These are phyloP conservation scores for Ascocoryne sarcoides DNA, from an alignment of 2,329 filamentous ascomycete species.

Conservation along the genomic window DNA sequence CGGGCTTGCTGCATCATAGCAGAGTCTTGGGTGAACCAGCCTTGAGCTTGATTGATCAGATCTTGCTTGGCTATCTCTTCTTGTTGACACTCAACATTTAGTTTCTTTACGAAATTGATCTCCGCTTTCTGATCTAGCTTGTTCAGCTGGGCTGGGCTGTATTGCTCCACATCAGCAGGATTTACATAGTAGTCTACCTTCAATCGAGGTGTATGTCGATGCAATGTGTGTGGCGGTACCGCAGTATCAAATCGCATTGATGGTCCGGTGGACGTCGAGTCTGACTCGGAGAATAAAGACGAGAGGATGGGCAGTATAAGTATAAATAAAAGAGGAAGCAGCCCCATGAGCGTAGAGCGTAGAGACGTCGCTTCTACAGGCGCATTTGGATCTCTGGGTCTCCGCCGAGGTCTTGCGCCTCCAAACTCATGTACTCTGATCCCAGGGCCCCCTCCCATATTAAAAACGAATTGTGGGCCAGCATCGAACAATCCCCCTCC, in stretches of 20 bases:
- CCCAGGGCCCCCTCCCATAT: constrained; percentile 84
- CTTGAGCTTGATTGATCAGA: constrained; percentile 56
- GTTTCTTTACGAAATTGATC: constrained; percentile 55
- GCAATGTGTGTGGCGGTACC: constrained; percentile 61
- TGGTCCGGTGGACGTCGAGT: constrained; percentile 49
- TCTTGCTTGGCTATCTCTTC: constrained; percentile 52
- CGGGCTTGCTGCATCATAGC: constrained; percentile 43
- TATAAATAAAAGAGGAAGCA: constrained; percentile 82
- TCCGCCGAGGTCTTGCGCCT: constrained; percentile 63
- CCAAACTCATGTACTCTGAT: constrained; percentile 95
- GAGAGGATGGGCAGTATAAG: constrained; percentile 80
- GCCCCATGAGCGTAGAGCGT: constrained; percentile 51
- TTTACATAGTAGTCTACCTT: constrained; percentile 81
- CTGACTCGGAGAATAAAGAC: constrained; percentile 59
- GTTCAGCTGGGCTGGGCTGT: constrained; percentile 57
- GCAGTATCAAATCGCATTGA: constrained; percentile 68
- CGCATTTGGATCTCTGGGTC: constrained; percentile 58
- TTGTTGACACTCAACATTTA: constrained; percentile 64
- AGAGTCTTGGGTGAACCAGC: constrained; percentile 60
- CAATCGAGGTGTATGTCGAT: constrained; percentile 61
- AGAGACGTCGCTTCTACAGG: constrained; percentile 42
- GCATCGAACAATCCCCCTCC: constrained; percentile 54
- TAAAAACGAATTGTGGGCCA: constrained; percentile 89
- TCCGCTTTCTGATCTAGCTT: constrained; percentile 75
- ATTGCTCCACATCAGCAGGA: constrained; percentile 65